Evolutionary conservation across 2,329 filamentous ascomycete species (phyloP).

Genomic region (Epichloe sylvatica): DNA sequence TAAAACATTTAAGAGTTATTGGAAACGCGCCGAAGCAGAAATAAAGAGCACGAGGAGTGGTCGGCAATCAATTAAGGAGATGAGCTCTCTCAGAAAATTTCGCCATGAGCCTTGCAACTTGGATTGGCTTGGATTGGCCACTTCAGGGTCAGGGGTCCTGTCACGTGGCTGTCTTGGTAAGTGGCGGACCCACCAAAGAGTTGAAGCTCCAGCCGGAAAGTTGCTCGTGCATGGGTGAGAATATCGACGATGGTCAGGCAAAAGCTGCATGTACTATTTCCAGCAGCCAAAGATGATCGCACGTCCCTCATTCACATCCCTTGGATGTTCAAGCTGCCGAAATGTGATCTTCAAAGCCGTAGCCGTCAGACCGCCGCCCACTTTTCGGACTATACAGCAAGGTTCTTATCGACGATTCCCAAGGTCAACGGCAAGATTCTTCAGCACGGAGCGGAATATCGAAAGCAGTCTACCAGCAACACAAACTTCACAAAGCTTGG

Average conservation of each 20-base stretch:
- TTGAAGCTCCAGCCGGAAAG: no score
- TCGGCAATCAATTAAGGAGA: constrained; percentile 2
- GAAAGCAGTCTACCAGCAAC: constrained; percentile 8
- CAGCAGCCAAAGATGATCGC: constrained; percentile 15
- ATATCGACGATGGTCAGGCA: not conserved
- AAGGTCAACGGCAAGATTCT: constrained; percentile 11
- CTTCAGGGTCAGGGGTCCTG: not conserved
- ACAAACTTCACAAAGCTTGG: constrained; percentile 5
- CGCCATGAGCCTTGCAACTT: constrained; percentile 1
- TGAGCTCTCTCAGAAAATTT: constrained; percentile 16
- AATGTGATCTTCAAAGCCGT: constrained; percentile 18
- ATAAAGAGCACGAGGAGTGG: constrained; percentile 3
- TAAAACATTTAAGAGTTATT: constrained; percentile 12
- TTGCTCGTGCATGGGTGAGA: no score
- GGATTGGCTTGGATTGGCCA: constrained; percentile 5
- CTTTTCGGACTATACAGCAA: constrained; percentile 12
- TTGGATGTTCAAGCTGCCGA: constrained; percentile 20
- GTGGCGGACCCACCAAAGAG: constrained; percentile 1
- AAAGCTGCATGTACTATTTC: not conserved
- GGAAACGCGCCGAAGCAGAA: not conserved
- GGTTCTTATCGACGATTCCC: constrained; percentile 9
- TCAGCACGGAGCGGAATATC: constrained; percentile 10
- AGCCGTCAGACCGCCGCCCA: constrained; percentile 10
- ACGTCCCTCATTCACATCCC: constrained; percentile 16
- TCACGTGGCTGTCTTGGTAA: constrained; percentile 7